phyloP scores from a whole-genome alignment of 2,329 filamentous ascomycete species.

The Aspergillus sp. region DNA sequence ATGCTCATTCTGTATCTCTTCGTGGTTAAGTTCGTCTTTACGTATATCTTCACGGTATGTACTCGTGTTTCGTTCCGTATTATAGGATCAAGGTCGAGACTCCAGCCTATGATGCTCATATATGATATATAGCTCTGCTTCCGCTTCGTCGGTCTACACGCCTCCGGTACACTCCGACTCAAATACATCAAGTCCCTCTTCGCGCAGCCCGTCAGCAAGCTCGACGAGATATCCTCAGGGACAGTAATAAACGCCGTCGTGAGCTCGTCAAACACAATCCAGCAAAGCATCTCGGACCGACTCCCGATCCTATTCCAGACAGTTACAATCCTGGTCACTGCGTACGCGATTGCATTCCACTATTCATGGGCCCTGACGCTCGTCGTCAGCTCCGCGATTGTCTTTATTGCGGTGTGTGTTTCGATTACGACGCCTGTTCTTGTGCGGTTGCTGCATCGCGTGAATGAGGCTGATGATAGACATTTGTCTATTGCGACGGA shows the following conservation, averaged over 20 bases:
- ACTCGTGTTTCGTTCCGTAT: too few species aligned
- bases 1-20: constrained; percentile 38
- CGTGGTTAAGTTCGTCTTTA: constrained; percentile 33
- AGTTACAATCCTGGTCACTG: constrained; percentile 43
- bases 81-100: not conserved
- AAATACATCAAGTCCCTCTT: constrained; percentile 53
- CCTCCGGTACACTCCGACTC: constrained; percentile 51
- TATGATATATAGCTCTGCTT: constrained; percentile 35
- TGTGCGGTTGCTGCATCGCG: not conserved
- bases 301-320: constrained; percentile 46
- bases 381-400: constrained; percentile 48
- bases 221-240: constrained; percentile 52
- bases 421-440: not conserved
- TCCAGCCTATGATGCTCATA: too few species aligned
- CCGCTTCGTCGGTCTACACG: constrained; percentile 48
- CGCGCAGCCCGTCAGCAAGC: constrained; percentile 47
- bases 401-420: constrained; percentile 34
- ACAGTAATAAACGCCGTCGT: constrained; percentile 54
- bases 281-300: constrained; percentile 55
- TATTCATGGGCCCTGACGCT: constrained; percentile 54
- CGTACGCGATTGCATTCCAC: constrained; percentile 52
- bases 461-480: not conserved
- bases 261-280: constrained; percentile 52
- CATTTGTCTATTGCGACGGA: not conserved
- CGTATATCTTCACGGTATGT: constrained; percentile 22